phyloP scores from a whole-genome alignment of 768 basidiomycete genomes.

The Calocybe gangraenosa region DNA sequence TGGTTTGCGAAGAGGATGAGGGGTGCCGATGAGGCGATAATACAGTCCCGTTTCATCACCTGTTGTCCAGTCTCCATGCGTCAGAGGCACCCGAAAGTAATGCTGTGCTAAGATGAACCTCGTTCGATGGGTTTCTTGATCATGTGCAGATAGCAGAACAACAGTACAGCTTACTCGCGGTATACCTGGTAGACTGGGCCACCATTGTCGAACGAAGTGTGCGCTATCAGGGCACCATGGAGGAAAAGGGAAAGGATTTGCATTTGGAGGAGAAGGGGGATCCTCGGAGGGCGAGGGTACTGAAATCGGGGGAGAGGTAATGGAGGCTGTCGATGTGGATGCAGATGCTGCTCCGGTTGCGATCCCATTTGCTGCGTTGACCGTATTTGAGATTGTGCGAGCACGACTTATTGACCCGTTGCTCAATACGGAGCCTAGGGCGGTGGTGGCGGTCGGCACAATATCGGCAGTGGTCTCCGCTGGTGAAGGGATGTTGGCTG shows the following conservation, averaged over 20 bases:
- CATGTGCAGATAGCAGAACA: constrained; percentile 60
- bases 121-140: constrained; percentile 54
- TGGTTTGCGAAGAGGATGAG: constrained; percentile 1
- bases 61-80: constrained; percentile 26
- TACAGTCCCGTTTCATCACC: constrained; percentile 5
- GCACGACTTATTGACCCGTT: background rate
- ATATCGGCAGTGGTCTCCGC: background rate
- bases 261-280: constrained; percentile 13
- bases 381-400: background rate
- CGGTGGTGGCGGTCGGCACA: background rate
- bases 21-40: constrained; percentile 10
- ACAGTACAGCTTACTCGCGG: constrained; percentile 72
- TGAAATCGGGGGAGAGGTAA: constrained; percentile 9
- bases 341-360: background rate
- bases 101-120: constrained; percentile 70
- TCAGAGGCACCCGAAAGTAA: constrained; percentile 68
- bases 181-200: constrained; percentile 62
- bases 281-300: background rate
- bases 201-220: constrained; percentile 80
- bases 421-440: background rate
- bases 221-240: constrained; percentile 71
- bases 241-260: constrained; percentile 64
- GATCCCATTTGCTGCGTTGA: constrained; percentile 1
- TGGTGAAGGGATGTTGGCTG: background rate
- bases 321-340: constrained; percentile 3